phyloP scores from a whole-genome alignment of 2,329 filamentous ascomycete genomes.

The Alternaria incomplexa region DNA sequence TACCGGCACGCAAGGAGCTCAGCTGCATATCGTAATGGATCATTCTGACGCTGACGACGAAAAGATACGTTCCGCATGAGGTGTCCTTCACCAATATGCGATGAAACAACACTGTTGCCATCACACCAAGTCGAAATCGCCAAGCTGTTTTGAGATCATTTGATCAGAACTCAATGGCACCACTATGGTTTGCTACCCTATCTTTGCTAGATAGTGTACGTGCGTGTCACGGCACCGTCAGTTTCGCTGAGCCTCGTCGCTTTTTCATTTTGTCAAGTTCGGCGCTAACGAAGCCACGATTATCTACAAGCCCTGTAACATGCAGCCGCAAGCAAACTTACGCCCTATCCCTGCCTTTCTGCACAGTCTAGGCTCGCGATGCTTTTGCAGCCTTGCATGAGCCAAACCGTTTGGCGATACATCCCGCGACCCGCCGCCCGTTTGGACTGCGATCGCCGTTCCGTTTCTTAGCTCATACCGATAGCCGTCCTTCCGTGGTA shows the following conservation, averaged over 20 bases:
- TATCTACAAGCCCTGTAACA: neutral
- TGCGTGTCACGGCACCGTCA: neutral
- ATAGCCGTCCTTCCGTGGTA: constrained; percentile 3
- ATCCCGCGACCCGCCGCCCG: neutral
- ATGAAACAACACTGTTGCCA: neutral
- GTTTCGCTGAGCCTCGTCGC: constrained; percentile 10
- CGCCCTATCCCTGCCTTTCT: neutral
- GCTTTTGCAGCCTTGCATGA: neutral
- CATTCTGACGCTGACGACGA: neutral
- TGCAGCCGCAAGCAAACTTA: constrained; percentile 1
- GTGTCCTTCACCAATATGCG: neutral
- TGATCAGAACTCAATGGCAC: neutral
- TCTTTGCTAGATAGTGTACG: neutral
- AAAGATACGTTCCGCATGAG: neutral
- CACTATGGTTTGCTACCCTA: neutral
- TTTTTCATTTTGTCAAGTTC: constrained; percentile 12
- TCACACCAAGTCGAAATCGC: neutral
- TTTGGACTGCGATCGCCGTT: neutral
- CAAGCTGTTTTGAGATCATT: neutral
- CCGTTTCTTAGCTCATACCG: neutral
- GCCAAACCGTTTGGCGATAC: neutral
- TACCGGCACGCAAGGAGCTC: neutral
- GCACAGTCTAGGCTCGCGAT: neutral
- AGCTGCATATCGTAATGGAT: neutral
- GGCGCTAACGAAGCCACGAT: constrained; percentile 13